Conservation (phyloP, 2,329 filamentous ascomycete species). For the Phialophora verrucosa region DNA sequence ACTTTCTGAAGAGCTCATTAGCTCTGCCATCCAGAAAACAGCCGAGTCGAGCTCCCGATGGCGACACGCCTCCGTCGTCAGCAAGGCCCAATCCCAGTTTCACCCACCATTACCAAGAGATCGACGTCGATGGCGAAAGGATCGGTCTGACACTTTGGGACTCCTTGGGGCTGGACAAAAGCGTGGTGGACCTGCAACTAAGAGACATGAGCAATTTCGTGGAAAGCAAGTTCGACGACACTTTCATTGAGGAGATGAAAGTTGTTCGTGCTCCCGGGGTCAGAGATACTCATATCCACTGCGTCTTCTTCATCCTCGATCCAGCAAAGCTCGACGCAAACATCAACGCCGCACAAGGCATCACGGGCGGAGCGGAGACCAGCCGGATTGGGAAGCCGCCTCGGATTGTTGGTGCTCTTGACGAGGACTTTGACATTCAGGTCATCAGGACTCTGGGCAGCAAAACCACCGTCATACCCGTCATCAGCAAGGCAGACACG, state of each 20-base stretch:
- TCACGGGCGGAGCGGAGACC: constrained; percentile 59
- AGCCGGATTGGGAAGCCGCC: constrained; percentile 51
- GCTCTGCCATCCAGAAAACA: constrained; percentile 82
- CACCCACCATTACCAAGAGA: constrained; percentile 87
- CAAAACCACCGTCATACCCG: constrained; percentile 93
- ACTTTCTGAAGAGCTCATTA: constrained; percentile 88
- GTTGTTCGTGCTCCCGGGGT: constrained; percentile 90
- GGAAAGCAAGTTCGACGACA: constrained; percentile 98
- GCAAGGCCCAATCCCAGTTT: constrained; percentile 70
- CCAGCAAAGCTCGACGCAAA: constrained; percentile 84
- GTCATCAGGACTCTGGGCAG: constrained; percentile 85
- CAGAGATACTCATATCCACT: constrained; percentile 96
- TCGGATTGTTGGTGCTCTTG: constrained; percentile 68
- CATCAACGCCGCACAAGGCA: constrained; percentile 66
- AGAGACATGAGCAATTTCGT: constrained; percentile 90
- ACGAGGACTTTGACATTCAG: constrained; percentile 88
- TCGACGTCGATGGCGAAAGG: constrained; percentile 89
- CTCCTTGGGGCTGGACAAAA: constrained; percentile 92
- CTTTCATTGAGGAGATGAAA: constrained; percentile 96
- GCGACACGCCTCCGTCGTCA: constrained; percentile 57
- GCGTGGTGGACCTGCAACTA: constrained; percentile 90
- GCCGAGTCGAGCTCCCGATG: constrained; percentile 62
- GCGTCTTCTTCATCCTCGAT: constrained; percentile 89
- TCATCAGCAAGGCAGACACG: constrained; percentile 96
- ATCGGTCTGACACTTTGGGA: constrained; percentile 96